A percentile compares a stretch with the other conserved stretches of the same genome.
phyloP scores from a whole-genome alignment of 2,329 filamentous ascomycete genomes.

The Plenodomus tracheiphilus region DNA sequence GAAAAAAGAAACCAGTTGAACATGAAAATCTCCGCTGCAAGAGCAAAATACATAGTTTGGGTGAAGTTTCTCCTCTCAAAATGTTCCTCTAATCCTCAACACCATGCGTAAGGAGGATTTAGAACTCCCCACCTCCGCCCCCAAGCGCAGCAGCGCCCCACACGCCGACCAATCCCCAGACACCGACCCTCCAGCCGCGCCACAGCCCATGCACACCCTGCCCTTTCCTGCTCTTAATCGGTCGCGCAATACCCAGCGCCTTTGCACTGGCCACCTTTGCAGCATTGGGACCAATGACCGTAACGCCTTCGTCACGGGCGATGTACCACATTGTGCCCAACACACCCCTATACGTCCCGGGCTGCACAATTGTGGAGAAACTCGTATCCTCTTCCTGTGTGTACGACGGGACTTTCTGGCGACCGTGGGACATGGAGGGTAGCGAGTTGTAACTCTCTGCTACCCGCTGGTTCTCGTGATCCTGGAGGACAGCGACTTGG shows the following conservation, averaged over 20 bases:
- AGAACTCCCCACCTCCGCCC: conserved; percentile 45
- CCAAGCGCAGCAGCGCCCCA: conserved; percentile 69
- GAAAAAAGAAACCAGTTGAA: too few species aligned
- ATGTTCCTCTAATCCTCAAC: too few species aligned
- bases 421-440: conserved; percentile 5
- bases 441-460: conserved; percentile 27
- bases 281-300: conserved; percentile 34
- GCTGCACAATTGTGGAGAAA: conserved; percentile 74
- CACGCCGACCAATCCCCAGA: conserved; percentile 75
- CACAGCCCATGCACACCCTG: conserved; percentile 71
- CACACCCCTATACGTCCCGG: conserved; percentile 81
- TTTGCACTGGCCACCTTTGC: conserved; percentile 29
- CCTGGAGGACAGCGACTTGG: conserved; percentile 68
- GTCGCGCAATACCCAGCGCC: conserved; percentile 35
- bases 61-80: too few species aligned
- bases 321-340: conserved; percentile 92
- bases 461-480: conserved; percentile 38
- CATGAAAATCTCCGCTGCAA: too few species aligned
- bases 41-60: too few species aligned
- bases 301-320: conserved; percentile 75
- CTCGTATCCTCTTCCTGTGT: conserved; percentile 34
- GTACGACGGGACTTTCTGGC: conserved; percentile 19
- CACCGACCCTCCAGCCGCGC: conserved; percentile 76
- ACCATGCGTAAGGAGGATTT: too few species aligned
- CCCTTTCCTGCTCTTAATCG: conserved; percentile 57